Base-by-base conservation (phyloP, 352 stramenopile species). In the Saprolegnia diclina region DNA sequence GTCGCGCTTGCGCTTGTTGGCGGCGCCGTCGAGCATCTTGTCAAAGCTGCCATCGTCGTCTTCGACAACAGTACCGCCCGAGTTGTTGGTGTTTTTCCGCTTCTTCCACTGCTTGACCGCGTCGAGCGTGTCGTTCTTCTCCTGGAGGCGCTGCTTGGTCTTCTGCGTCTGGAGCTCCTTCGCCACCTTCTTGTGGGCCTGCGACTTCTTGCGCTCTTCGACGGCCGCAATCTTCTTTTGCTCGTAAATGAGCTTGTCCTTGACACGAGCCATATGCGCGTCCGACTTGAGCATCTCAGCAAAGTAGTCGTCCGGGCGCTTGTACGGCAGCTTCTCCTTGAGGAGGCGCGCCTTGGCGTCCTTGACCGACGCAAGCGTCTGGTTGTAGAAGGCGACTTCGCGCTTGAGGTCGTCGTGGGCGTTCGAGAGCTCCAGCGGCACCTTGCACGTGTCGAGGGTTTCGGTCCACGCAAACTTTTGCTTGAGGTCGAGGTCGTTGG, bases 251-350 rank as follows among this genome's bases (percentile, higher is more conserved):
- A 99, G 87, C 76, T 98, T 96, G 78, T 99, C 96, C 85, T 99
- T 99, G 70, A 98, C 89, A 77, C 95, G 92, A 53, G 81, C 85
- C 92, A 98, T 98, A 79, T 98, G 92, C 63, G 81, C 77, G 76
- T 99, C 97, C 54, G 84, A 98, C 82, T 99, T 99, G 72, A 99
- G 87, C 96, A 99, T 99, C 79, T 99, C 97, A 32, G 95, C 97
- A 85, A 99, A 99, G 82, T 98, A 99, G 76, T 99, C 97, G 24
- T 89, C 80, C 0, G 96, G 96, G 4, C 97, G 84, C 67, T 96
- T 95, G 80, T 99, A 98, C 16, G 94, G 94, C 67, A 77, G 70
- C 19, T 56, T 21, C 54, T 68, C 70, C 67, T 79, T 87, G 0
- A 85, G 80, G 50, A 94, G 72, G 57, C 85, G 91, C 73, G 91